Conservation (phyloP, 163 green algal species). For the Volvox carteri region DNA sequence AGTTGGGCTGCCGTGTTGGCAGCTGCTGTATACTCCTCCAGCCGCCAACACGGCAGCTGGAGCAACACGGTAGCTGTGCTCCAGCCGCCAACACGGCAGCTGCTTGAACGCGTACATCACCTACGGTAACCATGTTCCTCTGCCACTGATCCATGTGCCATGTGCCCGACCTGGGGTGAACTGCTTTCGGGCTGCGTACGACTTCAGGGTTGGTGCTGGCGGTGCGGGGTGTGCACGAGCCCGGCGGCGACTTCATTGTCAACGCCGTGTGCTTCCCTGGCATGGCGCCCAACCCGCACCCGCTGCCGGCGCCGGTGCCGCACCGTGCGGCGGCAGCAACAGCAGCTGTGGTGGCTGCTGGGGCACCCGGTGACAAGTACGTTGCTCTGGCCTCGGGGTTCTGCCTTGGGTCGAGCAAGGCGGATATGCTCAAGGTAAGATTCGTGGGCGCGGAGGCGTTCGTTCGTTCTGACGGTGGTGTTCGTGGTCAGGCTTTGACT, state of each 20-base stretch:
- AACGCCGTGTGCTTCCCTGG: slow-evolving; percentile 78
- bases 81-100: too few species aligned
- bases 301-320: slow-evolving; percentile 34
- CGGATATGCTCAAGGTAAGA: slow-evolving; percentile 79
- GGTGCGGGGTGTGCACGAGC: slow-evolving; percentile 72
- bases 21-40: too few species aligned
- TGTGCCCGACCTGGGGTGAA: too few species aligned
- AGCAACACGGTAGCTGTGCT: too few species aligned
- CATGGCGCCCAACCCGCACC: slow-evolving; percentile 71
- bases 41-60: too few species aligned
- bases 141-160: too few species aligned
- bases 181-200: too few species aligned
- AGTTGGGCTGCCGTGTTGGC: background rate
- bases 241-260: slow-evolving; percentile 89
- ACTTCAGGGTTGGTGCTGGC: slow-evolving; percentile 85
- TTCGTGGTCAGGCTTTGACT: too few species aligned
- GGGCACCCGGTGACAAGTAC: slow-evolving; percentile 77
- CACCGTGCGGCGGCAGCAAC: background rate
- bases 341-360: background rate
- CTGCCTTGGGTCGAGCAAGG: slow-evolving; percentile 74
- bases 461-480: too few species aligned
- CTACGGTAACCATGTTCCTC: too few species aligned
- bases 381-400: slow-evolving; percentile 93
- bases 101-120: too few species aligned
- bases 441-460: too few species aligned